phyloP scores from a whole-genome alignment of 2,329 filamentous ascomycete species.

The Hypoxylon sp. region DNA sequence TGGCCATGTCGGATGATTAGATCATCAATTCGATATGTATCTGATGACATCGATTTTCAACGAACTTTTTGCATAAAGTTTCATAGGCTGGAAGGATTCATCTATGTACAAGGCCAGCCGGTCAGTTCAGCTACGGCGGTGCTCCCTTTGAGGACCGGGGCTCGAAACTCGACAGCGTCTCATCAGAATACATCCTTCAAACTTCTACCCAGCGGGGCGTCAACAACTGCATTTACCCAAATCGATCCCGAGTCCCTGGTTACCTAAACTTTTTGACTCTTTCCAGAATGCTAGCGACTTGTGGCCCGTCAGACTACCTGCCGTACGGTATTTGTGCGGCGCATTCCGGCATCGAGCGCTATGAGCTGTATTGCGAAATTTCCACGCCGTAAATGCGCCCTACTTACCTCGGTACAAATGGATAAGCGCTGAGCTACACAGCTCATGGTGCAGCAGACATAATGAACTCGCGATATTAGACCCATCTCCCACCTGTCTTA shows the following conservation, averaged over 20 bases:
- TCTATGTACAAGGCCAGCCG: background rate
- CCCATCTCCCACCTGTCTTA: constrained; percentile 15
- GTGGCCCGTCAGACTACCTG: background rate
- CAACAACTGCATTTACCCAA: background rate
- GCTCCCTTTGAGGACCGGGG: background rate
- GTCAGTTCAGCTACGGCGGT: background rate
- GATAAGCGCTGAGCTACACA: background rate
- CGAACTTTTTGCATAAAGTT: constrained; percentile 25
- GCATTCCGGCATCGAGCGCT: constrained; percentile 14
- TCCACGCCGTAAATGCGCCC: background rate
- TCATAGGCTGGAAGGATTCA: constrained; percentile 17
- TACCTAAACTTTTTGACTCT: no score
- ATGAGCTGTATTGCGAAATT: no score
- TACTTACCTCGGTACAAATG: background rate
- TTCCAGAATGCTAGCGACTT: background rate
- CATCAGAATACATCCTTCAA: constrained; percentile 10
- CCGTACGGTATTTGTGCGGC: constrained; percentile 4
- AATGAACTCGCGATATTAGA: background rate
- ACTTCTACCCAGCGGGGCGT: background rate
- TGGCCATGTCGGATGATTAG: background rate
- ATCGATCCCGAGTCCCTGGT: no score
- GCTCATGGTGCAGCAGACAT: background rate
- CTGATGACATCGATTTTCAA: constrained; percentile 1
- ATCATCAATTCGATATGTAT: constrained; percentile 11
- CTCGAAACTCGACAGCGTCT: constrained; percentile 18